Evolutionary conservation across 495 filamentous ascomycete genomes (phyloP).

Genomic region (Sabuloglossum arenarium): DNA sequence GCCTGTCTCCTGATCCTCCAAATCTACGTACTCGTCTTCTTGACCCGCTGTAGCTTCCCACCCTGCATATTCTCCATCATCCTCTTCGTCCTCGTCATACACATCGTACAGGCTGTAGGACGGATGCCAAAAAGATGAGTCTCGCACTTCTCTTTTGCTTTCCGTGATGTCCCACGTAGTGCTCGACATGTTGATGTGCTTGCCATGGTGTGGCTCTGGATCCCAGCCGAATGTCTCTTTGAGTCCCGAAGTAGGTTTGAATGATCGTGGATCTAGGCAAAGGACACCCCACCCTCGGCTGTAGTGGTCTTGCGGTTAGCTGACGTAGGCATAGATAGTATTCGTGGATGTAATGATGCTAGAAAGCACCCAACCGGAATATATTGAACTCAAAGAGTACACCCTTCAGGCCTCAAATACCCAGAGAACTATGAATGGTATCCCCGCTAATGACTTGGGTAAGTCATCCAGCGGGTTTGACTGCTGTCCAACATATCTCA

Average conservation of each 20-base stretch:
- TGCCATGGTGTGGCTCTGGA: conserved; percentile 8
- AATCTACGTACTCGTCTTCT: conserved; percentile 4
- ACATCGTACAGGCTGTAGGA: neutral
- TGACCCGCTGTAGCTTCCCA: neutral
- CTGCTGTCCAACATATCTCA: too few relatives aligned
- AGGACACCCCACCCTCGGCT: conserved; percentile 28
- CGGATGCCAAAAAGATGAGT: conserved; percentile 9
- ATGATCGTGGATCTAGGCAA: conserved; percentile 27
- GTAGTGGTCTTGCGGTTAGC: conserved; percentile 1
- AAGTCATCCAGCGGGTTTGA: too few relatives aligned
- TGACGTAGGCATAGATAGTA: neutral
- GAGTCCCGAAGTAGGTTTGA: conserved; percentile 16
- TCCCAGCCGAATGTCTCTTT: conserved; percentile 26
- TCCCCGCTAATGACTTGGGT: too few relatives aligned
- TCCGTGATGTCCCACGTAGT: neutral
- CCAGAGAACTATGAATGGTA: too few relatives aligned
- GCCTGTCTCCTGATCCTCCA: neutral
- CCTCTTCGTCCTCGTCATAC: conserved; percentile 5
- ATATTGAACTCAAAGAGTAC: too few relatives aligned
- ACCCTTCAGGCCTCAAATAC: too few relatives aligned
- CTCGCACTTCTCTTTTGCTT: conserved; percentile 6
- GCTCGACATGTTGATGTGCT: conserved; percentile 3
- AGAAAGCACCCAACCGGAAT: neutral
- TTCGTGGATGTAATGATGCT: neutral
- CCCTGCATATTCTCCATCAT: neutral